Conservation (phyloP, 352 stramenopile species). For the Phytopythium vexans region DNA sequence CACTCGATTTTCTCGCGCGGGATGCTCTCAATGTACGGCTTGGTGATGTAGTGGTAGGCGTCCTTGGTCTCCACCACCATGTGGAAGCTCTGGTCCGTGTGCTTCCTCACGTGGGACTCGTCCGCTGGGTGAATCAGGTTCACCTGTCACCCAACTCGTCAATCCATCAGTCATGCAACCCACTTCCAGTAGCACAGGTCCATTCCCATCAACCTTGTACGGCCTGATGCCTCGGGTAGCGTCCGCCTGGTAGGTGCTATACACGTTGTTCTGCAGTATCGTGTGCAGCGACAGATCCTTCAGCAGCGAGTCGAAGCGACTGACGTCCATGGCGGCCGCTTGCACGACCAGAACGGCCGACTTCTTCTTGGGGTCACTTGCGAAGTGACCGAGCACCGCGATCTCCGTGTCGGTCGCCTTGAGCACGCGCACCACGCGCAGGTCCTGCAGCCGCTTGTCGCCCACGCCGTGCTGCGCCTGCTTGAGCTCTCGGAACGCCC, state of each 20-base stretch:
- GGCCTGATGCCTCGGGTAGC: slow-evolving; percentile 62
- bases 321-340: slow-evolving; percentile 51
- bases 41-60: slow-evolving; percentile 73
- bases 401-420: slow-evolving; percentile 64
- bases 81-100: slow-evolving; percentile 81
- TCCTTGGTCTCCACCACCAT: slow-evolving; percentile 79
- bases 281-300: slow-evolving; percentile 57
- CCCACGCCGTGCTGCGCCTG: slow-evolving; percentile 21
- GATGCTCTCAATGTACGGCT: slow-evolving; percentile 74
- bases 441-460: slow-evolving; percentile 43
- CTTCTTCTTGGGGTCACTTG: slow-evolving; percentile 53
- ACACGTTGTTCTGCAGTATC: slow-evolving; percentile 81
- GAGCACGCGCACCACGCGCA: slow-evolving; percentile 62
- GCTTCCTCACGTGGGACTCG: slow-evolving; percentile 75
- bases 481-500: slow-evolving; percentile 29
- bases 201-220: slow-evolving; percentile 49
- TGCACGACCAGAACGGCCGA: slow-evolving; percentile 67
- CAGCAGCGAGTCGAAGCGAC: slow-evolving; percentile 39
- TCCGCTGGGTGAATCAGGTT: slow-evolving; percentile 84
- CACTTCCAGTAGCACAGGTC: background rate
- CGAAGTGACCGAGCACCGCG: slow-evolving; percentile 68
- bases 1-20: slow-evolving; percentile 77
- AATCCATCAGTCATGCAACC: background rate
- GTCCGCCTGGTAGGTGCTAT: slow-evolving; percentile 74
- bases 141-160: slow-evolving; percentile 27